A percentile compares a stretch with the other conserved stretches of the same genome.
Conservation (phyloP, 2,329 filamentous ascomycete genomes). For the Ophiostoma perfectum region DNA sequence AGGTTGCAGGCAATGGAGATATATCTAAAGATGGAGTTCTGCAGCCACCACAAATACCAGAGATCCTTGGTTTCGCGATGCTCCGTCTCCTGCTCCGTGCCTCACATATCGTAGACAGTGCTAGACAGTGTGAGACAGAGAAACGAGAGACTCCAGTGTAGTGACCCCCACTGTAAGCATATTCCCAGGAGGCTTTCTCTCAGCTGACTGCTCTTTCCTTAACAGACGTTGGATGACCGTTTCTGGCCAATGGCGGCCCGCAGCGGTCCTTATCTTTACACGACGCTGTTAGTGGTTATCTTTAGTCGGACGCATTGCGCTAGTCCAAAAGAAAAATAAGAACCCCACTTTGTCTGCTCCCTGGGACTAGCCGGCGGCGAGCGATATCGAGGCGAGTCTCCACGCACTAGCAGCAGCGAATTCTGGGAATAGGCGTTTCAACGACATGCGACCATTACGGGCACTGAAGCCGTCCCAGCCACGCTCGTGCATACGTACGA, state of each 20-base stretch:
- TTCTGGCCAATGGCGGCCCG: constrained; percentile 24
- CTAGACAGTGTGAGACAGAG: neutral
- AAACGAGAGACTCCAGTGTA: neutral
- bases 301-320: neutral
- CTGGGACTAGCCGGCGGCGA: constrained; percentile 5
- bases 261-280: constrained; percentile 27
- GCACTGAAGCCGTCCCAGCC: too few relatives aligned
- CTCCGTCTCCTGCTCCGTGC: neutral
- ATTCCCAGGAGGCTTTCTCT: too few relatives aligned
- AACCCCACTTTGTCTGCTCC: neutral
- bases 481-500: neutral
- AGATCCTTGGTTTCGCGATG: neutral
- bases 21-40: too few relatives aligned
- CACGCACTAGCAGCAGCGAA: neutral
- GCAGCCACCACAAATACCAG: too few relatives aligned
- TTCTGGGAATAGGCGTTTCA: too few relatives aligned
- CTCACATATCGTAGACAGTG: neutral
- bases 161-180: too few relatives aligned
- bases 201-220: too few relatives aligned
- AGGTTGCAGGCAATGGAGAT: too few relatives aligned
- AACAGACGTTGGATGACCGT: too few relatives aligned
- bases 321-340: neutral
- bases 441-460: too few relatives aligned
- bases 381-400: neutral
- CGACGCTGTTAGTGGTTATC: constrained; percentile 24